Evolutionary conservation across 306 rosid species (phyloP).

Genomic region (Vigna nakashimae): DNA sequence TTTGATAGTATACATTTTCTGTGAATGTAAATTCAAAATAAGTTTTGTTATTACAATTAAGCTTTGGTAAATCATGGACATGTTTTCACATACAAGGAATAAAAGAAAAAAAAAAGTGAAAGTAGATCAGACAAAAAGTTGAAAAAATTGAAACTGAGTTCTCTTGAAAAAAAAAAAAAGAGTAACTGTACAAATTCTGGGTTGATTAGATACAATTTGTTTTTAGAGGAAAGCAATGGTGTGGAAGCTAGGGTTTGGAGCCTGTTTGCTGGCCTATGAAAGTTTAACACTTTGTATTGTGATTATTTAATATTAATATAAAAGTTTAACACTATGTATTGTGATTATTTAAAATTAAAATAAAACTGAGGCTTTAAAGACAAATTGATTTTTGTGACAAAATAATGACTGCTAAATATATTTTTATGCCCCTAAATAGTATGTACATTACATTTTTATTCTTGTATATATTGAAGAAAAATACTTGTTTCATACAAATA

Average conservation of each 20-base stretch:
- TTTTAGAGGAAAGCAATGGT: neutral
- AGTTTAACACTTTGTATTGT: neutral
- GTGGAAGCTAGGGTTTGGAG: no score
- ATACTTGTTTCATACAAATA: no score
- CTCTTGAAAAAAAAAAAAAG: neutral
- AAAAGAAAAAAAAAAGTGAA: no score
- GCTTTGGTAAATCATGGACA: neutral
- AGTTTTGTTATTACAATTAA: neutral
- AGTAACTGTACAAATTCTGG: neutral
- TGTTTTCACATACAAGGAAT: no score
- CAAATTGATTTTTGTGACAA: neutral
- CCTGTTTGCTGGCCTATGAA: neutral
- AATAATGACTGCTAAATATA: neutral
- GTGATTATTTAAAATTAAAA: neutral
- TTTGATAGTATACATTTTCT: no score
- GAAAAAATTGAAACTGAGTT: neutral
- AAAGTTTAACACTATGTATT: neutral
- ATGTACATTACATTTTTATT: no score
- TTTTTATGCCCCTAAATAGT: no score
- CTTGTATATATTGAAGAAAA: no score
- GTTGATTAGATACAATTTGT: neutral
- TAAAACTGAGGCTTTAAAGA: neutral
- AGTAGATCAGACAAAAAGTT: neutral
- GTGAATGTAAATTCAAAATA: neutral
- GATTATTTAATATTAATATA: neutral